Base-by-base conservation (phyloP, 495 filamentous ascomycete genomes). In the Pseudotulostoma volvatum region DNA sequence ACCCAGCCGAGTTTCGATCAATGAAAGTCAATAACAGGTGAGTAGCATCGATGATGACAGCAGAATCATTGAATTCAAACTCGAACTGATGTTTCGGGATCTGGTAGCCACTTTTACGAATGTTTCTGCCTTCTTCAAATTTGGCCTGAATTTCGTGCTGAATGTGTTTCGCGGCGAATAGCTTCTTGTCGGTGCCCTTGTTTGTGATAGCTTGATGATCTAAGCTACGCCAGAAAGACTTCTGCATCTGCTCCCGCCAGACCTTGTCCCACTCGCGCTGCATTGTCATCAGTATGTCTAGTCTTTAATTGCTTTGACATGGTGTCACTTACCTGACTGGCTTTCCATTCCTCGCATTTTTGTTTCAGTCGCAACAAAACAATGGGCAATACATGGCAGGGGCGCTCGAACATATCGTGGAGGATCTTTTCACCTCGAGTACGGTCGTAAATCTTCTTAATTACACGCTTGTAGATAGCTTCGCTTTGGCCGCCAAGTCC, bases 241-340 rank as follows among this genome's bases (percentile, higher is more conserved):
- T 71, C 44, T 87, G 77, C 32, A 86, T 95, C 56, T 95, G 90
- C 40, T 79, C 77, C 40, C 86, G 84, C 92, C 92, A 99, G 16
- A 96, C 83, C 55, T 95, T 96, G 58, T 96, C 85, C 92, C 92
- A 99, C 52, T 96, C 92, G 17, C 90, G 83, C 70, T 83, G 41
- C 23, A 28, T n/a, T n/a, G n/a, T n/a, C n/a, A n/a, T n/a, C n/a
- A n/a, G n/a, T 34, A 14, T 16, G n/a, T 5, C 7, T 23, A 20
- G 18, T 9, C 13, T 16, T 9, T 28, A 40, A n/a, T n/a, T n/a
- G n/a, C n/a, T n/a, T n/a, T n/a, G 17, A 30, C 20, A 36, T 15
- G 5, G n/a, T 16, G 17, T 15, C 1, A 28, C 55, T 45, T 57
- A 59, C 67, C 57, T 84, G 85, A 20, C 83, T 83, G 31, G 86